These are phyloP conservation scores for Gonapodya prolifera DNA, from an alignment of 192 early-diverging fungal genomes.

Conservation along the genomic window DNA sequence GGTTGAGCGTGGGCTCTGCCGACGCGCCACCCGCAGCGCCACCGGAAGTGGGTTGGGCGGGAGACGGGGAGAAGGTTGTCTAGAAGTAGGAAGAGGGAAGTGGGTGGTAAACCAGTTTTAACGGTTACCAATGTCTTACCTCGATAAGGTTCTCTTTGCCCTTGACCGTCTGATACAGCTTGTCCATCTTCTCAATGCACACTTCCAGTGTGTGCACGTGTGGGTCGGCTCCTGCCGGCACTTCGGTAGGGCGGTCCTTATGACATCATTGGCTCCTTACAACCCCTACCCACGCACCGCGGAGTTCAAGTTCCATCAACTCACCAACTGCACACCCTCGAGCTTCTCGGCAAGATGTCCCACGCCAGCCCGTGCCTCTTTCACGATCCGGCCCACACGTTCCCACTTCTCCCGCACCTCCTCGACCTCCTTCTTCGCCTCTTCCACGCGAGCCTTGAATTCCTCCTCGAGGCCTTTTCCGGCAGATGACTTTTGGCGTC, in stretches of 20 bases:
- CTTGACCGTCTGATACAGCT: conserved; percentile 22
- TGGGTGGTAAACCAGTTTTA: too few species aligned
- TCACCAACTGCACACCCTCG: conserved; percentile 13
- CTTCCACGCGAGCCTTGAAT: conserved; percentile 31
- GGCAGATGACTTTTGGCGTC: conserved; percentile 26
- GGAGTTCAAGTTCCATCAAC: background rate
- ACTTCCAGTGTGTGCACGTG: conserved; percentile 27
- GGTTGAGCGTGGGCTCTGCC: too few species aligned
- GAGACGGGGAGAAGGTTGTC: too few species aligned
- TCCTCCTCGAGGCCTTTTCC: conserved; percentile 29
- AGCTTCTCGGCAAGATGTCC: conserved; percentile 45
- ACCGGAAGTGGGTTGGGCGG: too few species aligned
- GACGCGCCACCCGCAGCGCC: too few species aligned
- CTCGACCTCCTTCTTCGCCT: conserved; percentile 17
- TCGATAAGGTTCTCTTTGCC: conserved; percentile 27
- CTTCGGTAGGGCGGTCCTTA: conserved; percentile 4
- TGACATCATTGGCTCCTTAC: conserved; percentile 14
- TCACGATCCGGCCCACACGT: conserved; percentile 28
- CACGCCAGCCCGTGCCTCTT: conserved; percentile 34
- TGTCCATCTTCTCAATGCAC: conserved; percentile 32
- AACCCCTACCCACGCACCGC: background rate
- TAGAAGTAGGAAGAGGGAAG: too few species aligned
- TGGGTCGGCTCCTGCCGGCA: conserved; percentile 22
- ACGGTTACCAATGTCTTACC: background rate
- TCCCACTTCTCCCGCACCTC: conserved; percentile 37